Conservation (phyloP, 129 eudicot species). For the Chrysanthemum lavandulifolium region DNA sequence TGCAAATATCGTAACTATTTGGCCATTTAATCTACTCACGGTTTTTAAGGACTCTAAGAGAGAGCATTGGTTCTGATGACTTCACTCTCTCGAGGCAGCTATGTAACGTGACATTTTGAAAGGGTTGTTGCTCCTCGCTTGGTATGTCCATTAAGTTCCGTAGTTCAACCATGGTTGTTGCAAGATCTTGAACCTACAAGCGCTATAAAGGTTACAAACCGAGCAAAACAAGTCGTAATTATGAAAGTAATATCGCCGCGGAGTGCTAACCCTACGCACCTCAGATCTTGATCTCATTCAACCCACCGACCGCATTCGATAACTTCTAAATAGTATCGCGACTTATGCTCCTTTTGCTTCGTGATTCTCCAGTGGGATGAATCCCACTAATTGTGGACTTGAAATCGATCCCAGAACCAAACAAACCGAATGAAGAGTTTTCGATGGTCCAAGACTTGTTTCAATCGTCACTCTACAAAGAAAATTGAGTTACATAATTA, state of each 20-base stretch:
- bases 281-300: conserved; percentile 52
- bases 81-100: conserved; percentile 66
- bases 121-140: conserved; percentile 55
- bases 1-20: background rate
- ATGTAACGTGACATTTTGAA: conserved; percentile 52
- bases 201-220: conserved; percentile 6
- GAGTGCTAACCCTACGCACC: conserved; percentile 51
- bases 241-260: background rate
- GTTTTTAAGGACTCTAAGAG: conserved; percentile 43
- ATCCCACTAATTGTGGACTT: conserved; percentile 36
- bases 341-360: conserved; percentile 42
- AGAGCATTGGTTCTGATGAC: conserved; percentile 57
- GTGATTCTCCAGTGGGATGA: conserved; percentile 50
- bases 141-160: conserved; percentile 89
- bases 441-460: conserved; percentile 48
- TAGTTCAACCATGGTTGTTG: conserved; percentile 69
- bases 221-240: background rate
- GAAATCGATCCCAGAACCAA: conserved; percentile 68
- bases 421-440: conserved; percentile 43
- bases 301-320: conserved; percentile 33
- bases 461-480: too few species aligned
- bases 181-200: too few species aligned
- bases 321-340: conserved; percentile 44
- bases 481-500: background rate
- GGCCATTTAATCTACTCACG: conserved; percentile 34